These are phyloP conservation scores for Termitomyces sp. DNA, from an alignment of 768 basidiomycete species.

Conservation along the genomic window DNA sequence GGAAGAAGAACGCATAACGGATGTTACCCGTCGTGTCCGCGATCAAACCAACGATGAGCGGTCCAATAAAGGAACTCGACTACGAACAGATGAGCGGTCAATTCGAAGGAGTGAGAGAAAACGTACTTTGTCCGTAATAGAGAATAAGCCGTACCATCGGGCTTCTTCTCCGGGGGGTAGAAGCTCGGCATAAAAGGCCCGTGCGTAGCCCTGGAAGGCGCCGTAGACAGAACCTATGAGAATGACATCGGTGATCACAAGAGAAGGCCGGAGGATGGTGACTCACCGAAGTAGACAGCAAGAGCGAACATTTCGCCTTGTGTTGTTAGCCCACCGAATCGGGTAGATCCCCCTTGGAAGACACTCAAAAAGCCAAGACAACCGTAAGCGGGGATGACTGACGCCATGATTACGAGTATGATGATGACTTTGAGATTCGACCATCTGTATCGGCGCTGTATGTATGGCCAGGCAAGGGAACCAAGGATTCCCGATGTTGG, in stretches of 20 bases:
- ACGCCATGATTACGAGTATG: conserved; percentile 59
- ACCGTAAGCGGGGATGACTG: conserved; percentile 72
- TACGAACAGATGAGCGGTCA: conserved; percentile 21
- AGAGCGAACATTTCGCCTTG: conserved; percentile 82
- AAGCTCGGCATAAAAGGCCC: conserved; percentile 83
- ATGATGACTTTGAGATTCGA: conserved; percentile 65
- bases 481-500: conserved; percentile 77
- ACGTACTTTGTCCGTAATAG: conserved; percentile 81
- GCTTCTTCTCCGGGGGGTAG: conserved; percentile 88
- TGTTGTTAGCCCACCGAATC: conserved; percentile 72
- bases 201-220: conserved; percentile 86
- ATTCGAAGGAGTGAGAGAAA: background rate
- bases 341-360: conserved; percentile 33
- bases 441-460: conserved; percentile 64
- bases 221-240: conserved; percentile 69
- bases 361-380: conserved; percentile 70
- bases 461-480: conserved; percentile 71
- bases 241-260: too few relatives aligned
- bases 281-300: conserved; percentile 75
- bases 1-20: conserved; percentile 86
- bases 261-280: too few relatives aligned
- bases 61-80: conserved; percentile 91
- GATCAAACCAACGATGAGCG: conserved; percentile 81
- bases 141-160: conserved; percentile 82
- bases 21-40: conserved; percentile 90